Conservation (phyloP, 345 rosid genomes). For the Gossypioides kirkii region DNA sequence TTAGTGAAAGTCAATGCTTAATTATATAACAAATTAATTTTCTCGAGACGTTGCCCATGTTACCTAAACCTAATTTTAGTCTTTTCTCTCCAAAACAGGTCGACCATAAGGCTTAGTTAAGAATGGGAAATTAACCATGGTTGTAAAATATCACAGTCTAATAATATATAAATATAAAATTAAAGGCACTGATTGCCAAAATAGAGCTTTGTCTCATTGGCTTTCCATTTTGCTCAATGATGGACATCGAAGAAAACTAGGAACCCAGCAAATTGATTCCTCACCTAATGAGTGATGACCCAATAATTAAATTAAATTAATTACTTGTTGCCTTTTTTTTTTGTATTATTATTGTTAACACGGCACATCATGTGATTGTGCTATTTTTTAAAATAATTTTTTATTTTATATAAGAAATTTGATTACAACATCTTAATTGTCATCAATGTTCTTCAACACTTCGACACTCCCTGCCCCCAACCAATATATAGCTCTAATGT, state of each 20-base stretch:
- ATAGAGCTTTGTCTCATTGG: not conserved
- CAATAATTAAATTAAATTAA: too few relatives aligned
- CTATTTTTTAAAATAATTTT: not conserved
- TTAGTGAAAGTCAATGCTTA: not conserved
- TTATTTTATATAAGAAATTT: not conserved
- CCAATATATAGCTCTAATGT: too few relatives aligned
- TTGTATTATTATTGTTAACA: not conserved
- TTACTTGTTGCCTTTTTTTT: not conserved
- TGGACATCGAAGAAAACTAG: not conserved
- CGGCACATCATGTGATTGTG: not conserved
- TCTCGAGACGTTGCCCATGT: not conserved
- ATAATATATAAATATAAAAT: not conserved
- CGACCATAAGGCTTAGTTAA: not conserved
- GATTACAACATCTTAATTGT: too few relatives aligned
- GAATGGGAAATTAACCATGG: too few relatives aligned
- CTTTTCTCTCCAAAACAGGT: not conserved
- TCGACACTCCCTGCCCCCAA: too few relatives aligned
- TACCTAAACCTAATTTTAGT: not conserved
- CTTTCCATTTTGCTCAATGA: not conserved
- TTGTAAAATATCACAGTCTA: not conserved
- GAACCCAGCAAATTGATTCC: constrained; percentile 5
- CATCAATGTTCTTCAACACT: too few relatives aligned
- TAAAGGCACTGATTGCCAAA: not conserved
- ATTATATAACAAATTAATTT: not conserved
- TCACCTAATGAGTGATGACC: constrained; percentile 1